Conservation (phyloP, 257 asterid genomes). For the Paulownia fortunei region DNA sequence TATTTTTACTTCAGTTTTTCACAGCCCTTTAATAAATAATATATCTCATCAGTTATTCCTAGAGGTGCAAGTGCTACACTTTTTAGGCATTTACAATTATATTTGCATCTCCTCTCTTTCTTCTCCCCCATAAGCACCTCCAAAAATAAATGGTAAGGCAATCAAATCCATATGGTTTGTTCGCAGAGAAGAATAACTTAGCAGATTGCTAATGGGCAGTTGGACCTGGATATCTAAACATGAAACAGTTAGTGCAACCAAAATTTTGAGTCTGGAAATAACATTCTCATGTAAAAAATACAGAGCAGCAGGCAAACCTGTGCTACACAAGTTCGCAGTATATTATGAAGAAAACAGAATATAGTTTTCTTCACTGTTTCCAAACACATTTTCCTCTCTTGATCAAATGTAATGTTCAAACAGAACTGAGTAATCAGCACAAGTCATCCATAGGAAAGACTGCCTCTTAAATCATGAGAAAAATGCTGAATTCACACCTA, state of each 20-base stretch:
- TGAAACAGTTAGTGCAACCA: neutral
- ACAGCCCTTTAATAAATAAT: too few relatives aligned
- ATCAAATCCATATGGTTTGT: neutral
- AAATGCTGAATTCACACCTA: slow-evolving; percentile 11
- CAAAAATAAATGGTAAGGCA: neutral
- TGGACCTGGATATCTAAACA: neutral
- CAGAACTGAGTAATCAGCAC: neutral
- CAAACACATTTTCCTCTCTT: neutral
- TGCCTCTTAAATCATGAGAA: neutral
- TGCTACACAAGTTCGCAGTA: neutral
- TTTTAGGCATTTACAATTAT: neutral
- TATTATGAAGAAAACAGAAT: neutral
- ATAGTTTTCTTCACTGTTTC: neutral
- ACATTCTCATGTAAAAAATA: neutral
- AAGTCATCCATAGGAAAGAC: neutral
- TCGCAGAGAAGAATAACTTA: neutral
- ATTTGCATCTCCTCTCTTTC: neutral
- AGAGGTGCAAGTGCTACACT: neutral
- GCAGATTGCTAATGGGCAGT: neutral
- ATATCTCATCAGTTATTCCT: neutral
- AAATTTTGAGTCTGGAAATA: too few relatives aligned
- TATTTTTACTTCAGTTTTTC: too few relatives aligned
- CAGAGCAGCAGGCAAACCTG: neutral
- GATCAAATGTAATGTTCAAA: neutral
- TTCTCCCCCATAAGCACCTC: neutral